A percentile compares a stretch with the other conserved stretches of the same genome.
phyloP scores from a whole-genome alignment of 2,329 filamentous ascomycete species.

The Calonectria pauciramosa region DNA sequence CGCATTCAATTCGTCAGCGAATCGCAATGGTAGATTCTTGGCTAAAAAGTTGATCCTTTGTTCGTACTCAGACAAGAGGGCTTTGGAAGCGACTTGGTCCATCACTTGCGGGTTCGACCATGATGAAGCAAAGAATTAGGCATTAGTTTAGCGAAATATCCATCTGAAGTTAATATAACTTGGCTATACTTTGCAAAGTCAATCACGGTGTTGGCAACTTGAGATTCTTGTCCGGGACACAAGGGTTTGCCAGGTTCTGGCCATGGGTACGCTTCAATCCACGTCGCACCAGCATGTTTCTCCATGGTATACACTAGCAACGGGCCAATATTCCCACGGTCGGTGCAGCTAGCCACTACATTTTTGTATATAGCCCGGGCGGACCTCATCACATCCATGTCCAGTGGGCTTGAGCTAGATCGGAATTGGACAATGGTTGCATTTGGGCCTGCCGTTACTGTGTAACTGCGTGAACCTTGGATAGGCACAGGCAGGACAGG shows the following conservation, averaged over 20 bases:
- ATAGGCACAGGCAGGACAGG: not conserved
- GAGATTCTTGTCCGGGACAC: not conserved
- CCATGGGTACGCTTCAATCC: not conserved
- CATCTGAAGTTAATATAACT: not conserved
- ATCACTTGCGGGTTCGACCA: not conserved
- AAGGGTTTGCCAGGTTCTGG: not conserved
- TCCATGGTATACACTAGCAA: not conserved
- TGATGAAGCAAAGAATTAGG: not conserved
- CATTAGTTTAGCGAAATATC: not conserved
- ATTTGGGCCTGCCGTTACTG: not conserved
- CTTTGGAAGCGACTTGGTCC: not conserved
- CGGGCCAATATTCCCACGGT: not conserved
- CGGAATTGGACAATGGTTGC: not conserved
- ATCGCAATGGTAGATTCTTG: not conserved
- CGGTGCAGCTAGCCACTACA: not conserved
- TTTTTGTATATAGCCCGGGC: not conserved
- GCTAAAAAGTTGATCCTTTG: not conserved
- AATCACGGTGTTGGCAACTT: not conserved
- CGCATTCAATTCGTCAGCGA: not conserved
- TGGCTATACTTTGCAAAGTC: not conserved
- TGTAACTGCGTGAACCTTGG: conserved; percentile 7
- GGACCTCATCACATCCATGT: not conserved
- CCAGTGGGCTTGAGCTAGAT: not conserved
- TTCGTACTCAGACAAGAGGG: not conserved
- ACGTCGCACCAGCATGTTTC: not conserved